phyloP scores from a whole-genome alignment of 2,329 filamentous ascomycete species.

The Chaetomiaceae sp. region DNA sequence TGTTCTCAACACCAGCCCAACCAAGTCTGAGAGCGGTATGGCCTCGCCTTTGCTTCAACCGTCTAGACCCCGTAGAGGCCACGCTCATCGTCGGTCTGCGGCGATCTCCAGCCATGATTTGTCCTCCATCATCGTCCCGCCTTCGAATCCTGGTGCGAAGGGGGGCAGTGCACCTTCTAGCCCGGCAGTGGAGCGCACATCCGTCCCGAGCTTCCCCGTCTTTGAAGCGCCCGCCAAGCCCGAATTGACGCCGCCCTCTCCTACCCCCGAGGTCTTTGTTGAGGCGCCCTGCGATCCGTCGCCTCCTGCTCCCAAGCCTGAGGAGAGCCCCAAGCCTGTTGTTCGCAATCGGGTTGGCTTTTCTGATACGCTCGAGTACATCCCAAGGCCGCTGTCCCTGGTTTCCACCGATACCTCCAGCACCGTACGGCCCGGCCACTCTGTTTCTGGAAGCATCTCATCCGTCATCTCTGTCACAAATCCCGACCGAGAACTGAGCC shows the following conservation, averaged over 20 bases:
- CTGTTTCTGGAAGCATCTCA: constrained; percentile 72
- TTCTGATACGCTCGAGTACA: constrained; percentile 77
- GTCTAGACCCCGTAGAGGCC: constrained; percentile 56
- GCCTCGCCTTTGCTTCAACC: constrained; percentile 51
- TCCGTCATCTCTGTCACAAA: constrained; percentile 63
- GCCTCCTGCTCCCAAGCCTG: constrained; percentile 13
- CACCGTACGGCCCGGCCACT: constrained; percentile 65
- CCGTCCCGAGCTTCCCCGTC: constrained; percentile 25
- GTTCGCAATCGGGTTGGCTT: constrained; percentile 70
- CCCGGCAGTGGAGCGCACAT: constrained; percentile 42
- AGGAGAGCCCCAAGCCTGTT: constrained; percentile 16
- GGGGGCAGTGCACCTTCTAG: constrained; percentile 63
- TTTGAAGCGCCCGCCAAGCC: constrained; percentile 11
- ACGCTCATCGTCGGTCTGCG: constrained; percentile 75
- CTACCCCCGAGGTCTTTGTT: constrained; percentile 1
- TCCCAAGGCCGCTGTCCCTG: constrained; percentile 74
- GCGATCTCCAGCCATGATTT: constrained; percentile 83
- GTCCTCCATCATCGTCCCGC: constrained; percentile 58
- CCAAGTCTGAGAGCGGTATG: constrained; percentile 57
- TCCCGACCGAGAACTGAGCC: constrained; percentile 37
- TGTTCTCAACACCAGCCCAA: constrained; percentile 64
- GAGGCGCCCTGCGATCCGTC: constrained; percentile 10
- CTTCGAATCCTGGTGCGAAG: constrained; percentile 45
- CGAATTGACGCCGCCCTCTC: constrained; percentile 8
- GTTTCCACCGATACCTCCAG: constrained; percentile 81